Conservation (phyloP, 108 stramenopile genomes). For the Cylindrotheca closterium region DNA sequence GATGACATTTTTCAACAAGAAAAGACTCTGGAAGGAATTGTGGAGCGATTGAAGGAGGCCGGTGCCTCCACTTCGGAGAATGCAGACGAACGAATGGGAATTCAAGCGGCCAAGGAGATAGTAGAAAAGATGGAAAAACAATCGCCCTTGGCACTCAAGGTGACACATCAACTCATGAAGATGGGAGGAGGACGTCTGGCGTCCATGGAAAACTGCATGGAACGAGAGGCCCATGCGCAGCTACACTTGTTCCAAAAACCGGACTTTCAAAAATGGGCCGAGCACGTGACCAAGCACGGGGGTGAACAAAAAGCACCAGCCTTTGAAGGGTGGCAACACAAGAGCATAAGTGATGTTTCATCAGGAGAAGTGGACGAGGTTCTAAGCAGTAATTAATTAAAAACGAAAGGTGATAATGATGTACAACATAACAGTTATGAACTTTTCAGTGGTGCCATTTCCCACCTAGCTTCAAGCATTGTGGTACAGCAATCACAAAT, state of each 20-base stretch:
- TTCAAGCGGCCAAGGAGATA: slow-evolving; percentile 59
- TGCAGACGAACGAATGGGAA: slow-evolving; percentile 50
- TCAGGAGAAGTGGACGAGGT: slow-evolving; percentile 68
- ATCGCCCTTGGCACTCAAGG: slow-evolving; percentile 72
- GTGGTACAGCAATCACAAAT: no score
- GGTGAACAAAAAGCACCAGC: slow-evolving; percentile 38
- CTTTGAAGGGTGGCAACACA: slow-evolving; percentile 65
- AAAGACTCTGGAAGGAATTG: slow-evolving; percentile 61
- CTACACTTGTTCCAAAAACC: slow-evolving; percentile 42
- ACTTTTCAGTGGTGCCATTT: no score
- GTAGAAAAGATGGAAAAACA: slow-evolving; percentile 61
- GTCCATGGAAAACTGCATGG: slow-evolving; percentile 69
- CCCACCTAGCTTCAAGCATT: no score
- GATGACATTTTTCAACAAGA: slow-evolving; percentile 54
- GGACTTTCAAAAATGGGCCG: slow-evolving; percentile 70
- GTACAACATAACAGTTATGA: no score
- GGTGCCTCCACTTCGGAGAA: slow-evolving; percentile 27
- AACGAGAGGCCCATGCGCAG: slow-evolving; percentile 63
- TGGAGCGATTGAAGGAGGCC: slow-evolving; percentile 64
- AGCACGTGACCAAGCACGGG: slow-evolving; percentile 38
- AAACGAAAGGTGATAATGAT: no score
- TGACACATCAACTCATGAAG: slow-evolving; percentile 50
- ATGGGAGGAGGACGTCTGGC: slow-evolving; percentile 42
- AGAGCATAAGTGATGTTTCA: slow-evolving; percentile 61
- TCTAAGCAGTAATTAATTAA: slow-evolving; percentile 16